Percentiles rank a stretch among this genome's conserved stretches.
These are phyloP conservation scores for Aphanomyces stellatus DNA, from an alignment of 352 stramenopile genomes.

Conservation along the genomic window DNA sequence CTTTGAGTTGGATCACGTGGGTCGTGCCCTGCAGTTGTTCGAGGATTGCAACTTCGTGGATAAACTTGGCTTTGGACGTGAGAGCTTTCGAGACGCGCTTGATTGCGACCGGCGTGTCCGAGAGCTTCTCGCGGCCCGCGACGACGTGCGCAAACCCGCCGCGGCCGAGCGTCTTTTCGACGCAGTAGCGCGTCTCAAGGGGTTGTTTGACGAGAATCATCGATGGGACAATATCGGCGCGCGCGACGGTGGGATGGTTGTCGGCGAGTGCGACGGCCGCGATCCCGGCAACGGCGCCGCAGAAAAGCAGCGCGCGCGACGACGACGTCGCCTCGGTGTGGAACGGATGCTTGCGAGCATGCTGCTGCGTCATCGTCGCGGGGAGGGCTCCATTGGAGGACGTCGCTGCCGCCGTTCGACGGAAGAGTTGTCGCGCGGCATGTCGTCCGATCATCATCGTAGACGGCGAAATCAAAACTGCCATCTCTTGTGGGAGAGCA, in stretches of 20 bases:
- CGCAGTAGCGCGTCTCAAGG: conserved; percentile 24
- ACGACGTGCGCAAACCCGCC: conserved; percentile 43
- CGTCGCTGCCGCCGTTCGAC: not conserved
- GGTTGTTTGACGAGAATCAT: conserved; percentile 15
- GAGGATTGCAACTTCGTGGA: conserved; percentile 44
- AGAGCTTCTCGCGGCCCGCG: conserved; percentile 32
- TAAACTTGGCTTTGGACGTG: conserved; percentile 37
- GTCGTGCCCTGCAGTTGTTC: conserved; percentile 31
- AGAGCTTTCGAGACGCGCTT: conserved; percentile 42
- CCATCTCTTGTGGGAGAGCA: not conserved
- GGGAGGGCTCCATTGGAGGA: too few species aligned
- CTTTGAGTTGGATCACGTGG: conserved; percentile 38
- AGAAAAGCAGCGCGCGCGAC: not conserved
- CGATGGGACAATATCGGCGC: not conserved
- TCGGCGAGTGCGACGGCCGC: not conserved
- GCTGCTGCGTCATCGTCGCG: too few species aligned
- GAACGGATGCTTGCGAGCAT: too few species aligned
- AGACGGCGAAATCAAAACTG: not conserved
- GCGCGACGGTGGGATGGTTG: not conserved
- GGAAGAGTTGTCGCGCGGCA: not conserved
- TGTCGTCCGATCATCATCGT: not conserved
- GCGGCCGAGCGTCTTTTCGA: conserved; percentile 39
- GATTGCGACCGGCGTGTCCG: conserved; percentile 41
- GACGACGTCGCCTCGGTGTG: not conserved
- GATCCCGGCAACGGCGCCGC: not conserved